Conservation (phyloP, 768 basidiomycete species). For the Cytidiella melzeri region DNA sequence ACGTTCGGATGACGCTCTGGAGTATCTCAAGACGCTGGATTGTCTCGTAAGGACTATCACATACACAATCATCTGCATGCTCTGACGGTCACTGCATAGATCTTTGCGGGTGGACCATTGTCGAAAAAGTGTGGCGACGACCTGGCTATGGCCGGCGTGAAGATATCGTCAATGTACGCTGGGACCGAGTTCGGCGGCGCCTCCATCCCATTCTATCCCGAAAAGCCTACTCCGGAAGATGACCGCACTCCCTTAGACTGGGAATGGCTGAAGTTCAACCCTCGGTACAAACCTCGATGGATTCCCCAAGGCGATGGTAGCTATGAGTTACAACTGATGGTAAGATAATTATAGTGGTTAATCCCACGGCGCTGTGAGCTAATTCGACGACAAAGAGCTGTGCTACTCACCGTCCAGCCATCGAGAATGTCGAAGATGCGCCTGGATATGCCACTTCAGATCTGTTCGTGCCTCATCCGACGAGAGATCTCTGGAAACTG, state of each 20-base stretch:
- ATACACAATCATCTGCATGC: no score
- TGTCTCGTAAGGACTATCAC: no score
- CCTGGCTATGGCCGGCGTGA: conserved; percentile 6
- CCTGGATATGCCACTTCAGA: conserved; percentile 12
- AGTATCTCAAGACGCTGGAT: conserved; percentile 6
- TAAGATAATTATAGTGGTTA: conserved; percentile 20
- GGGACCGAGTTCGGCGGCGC: conserved; percentile 11
- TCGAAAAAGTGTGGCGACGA: conserved; percentile 6
- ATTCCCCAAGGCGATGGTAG: conserved; percentile 13
- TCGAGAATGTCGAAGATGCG: conserved; percentile 9
- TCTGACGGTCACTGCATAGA: not conserved
- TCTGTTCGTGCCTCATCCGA: conserved; percentile 9
- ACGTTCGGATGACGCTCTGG: conserved; percentile 6
- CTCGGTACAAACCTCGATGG: conserved; percentile 5
- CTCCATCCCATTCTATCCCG: not conserved
- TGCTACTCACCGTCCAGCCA: not conserved
- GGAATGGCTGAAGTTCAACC: conserved; percentile 12
- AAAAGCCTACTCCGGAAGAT: not conserved
- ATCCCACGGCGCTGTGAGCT: not conserved
- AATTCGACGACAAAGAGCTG: not conserved
- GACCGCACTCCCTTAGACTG: conserved; percentile 8
- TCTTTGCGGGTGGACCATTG: conserved; percentile 12
- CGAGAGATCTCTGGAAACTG: conserved; percentile 9
- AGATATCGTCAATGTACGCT: conserved; percentile 8
- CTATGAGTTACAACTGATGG: conserved; percentile 13